Evolutionary conservation across 345 rosid genomes (phyloP), one percentile per base, ranked within the genome.

Genomic region (Clausena lansium): DNA sequence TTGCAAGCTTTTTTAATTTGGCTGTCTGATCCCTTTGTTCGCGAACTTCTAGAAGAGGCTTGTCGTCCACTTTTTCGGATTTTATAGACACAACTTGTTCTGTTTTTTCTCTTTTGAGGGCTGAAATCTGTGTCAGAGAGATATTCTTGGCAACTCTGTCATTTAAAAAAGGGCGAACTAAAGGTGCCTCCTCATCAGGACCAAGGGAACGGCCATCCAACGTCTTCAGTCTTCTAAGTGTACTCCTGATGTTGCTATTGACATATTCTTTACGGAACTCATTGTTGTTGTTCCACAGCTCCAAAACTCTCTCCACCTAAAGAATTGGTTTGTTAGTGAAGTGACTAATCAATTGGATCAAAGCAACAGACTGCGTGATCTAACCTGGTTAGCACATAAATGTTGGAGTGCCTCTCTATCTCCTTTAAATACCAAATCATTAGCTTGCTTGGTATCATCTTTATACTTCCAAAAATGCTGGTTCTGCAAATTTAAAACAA

Each of bases 151-250:
- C 83, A 22, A 67, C 77, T 82, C 88, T 75, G 67, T 75, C 80
- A 81, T 30, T 75, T 47, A 77, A 22, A 68, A 72, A 32, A 79
- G 81, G 70, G 55, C 88, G 88, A 78, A 90, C 76, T 64, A 77
- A 80, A 64, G 91, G 90, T 27, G 86, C 88, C 68, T 84, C 89
- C 84, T 94, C 98, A 78, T 90, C 87, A 62, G 91, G 95, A 75
- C 98, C 98, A 58, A 90, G 91, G 65, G 95, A 83, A 65, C 98
- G 95, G 55, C 98, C 98, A 78, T 94, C 98, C 50, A 83, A 73
- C 27, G 96, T 94, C 83, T 85, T 88, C 71, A 94, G 73, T 85
- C 97, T 92, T 88, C 89, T 85, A 7, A 85, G 41, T 35, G 95
- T 94, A 77, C 91, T 88, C 75, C 85, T 88, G 6, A 81, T 55